phyloP scores from a whole-genome alignment of 176 grass and related monocot genomes.

The Ensete ventricosum region DNA sequence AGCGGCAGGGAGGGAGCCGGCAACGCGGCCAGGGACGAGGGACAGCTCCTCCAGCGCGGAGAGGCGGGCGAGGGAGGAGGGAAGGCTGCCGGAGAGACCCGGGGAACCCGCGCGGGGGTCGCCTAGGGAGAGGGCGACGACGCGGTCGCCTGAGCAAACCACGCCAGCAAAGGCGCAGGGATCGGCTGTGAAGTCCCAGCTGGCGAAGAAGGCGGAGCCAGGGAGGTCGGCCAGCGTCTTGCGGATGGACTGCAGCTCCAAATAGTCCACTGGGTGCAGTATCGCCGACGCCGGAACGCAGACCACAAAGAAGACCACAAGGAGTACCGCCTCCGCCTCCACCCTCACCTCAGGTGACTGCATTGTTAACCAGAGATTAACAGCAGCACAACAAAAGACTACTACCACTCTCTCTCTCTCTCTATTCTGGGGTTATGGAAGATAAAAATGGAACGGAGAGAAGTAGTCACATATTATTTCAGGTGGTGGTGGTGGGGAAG shows the following conservation, averaged over 20 bases:
- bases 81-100: constrained; percentile 45
- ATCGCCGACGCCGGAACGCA: not conserved
- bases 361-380: not conserved
- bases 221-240: constrained; percentile 41
- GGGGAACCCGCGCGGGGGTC: constrained; percentile 61
- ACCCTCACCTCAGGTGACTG: not conserved
- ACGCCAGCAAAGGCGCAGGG: constrained; percentile 62
- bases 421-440: not conserved
- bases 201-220: constrained; percentile 63
- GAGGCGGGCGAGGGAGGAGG: constrained; percentile 45
- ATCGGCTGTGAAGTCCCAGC: constrained; percentile 38
- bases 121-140: constrained; percentile 67
- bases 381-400: not conserved
- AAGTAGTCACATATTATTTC: too few species aligned
- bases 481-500: too few species aligned
- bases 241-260: constrained; percentile 38
- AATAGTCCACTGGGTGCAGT: constrained; percentile 40
- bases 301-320: not conserved
- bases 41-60: constrained; percentile 61
- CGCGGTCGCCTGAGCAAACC: constrained; percentile 51
- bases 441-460: too few species aligned
- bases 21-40: constrained; percentile 53
- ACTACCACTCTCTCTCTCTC: not conserved
- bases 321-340: not conserved
- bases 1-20: constrained; percentile 31